These are phyloP conservation scores for Chenopodium formosanum DNA, from an alignment of 148 eudicot species.

Conservation along the genomic window DNA sequence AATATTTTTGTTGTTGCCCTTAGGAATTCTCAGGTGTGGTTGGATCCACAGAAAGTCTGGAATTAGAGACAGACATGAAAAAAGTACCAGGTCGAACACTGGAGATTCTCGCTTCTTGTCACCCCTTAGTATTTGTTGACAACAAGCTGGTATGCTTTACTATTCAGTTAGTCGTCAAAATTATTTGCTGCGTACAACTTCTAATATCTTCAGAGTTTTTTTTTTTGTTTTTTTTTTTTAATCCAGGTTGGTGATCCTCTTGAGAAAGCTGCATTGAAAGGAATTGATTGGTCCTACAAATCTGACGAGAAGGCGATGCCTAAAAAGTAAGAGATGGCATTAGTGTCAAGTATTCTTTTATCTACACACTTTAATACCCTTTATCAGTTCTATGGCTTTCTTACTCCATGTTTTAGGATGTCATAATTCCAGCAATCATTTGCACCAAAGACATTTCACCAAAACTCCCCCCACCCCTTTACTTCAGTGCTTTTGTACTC, in stretches of 20 bases:
- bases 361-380: background rate
- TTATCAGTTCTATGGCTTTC: too few relatives aligned
- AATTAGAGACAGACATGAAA: slow-evolving; percentile 69
- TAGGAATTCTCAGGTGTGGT: slow-evolving; percentile 97
- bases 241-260: slow-evolving; percentile 97
- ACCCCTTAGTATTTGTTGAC: slow-evolving; percentile 91
- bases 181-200: background rate
- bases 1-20: slow-evolving; percentile 9
- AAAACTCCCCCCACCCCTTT: background rate
- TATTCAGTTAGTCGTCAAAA: background rate
- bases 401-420: background rate
- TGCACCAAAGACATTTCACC: background rate
- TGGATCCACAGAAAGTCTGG: slow-evolving; percentile 69
- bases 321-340: slow-evolving; percentile 61
- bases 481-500: background rate
- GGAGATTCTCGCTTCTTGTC: slow-evolving; percentile 99
- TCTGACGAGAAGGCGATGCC: slow-evolving; percentile 98
- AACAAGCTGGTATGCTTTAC: slow-evolving; percentile 76
- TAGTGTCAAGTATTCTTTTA: background rate
- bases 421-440: background rate
- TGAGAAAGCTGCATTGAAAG: slow-evolving; percentile 95
- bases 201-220: background rate
- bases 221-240: too few relatives aligned
- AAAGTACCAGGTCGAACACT: slow-evolving; percentile 63
- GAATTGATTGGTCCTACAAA: slow-evolving; percentile 93